These are phyloP conservation scores for Kernera saxatilis DNA, from an alignment of 345 rosid genomes.

Conservation along the genomic window DNA sequence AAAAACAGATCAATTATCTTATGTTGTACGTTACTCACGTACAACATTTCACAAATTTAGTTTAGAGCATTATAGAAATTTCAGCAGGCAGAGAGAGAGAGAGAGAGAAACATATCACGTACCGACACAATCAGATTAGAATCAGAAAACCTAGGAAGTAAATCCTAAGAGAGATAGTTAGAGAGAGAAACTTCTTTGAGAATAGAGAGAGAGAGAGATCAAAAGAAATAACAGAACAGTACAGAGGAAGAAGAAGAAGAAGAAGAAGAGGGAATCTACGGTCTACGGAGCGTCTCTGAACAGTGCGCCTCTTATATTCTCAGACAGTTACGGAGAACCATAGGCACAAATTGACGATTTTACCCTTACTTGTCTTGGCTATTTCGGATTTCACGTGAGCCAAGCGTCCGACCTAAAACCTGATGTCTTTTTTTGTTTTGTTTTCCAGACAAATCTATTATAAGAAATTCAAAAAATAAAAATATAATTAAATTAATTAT, in stretches of 20 bases:
- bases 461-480: background rate
- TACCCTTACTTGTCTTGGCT: conserved; percentile 2
- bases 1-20: background rate
- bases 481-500: background rate
- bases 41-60: conserved; percentile 8
- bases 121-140: conserved; percentile 24
- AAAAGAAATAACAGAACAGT: background rate
- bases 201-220: background rate
- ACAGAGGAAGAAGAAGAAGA: conserved; percentile 8
- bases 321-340: conserved; percentile 35
- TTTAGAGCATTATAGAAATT: background rate
- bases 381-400: conserved; percentile 27
- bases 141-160: background rate
- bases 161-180: background rate
- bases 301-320: conserved; percentile 19
- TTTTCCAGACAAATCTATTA: background rate
- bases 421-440: conserved; percentile 1
- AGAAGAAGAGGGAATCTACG: conserved; percentile 21
- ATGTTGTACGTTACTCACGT: background rate
- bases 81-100: background rate
- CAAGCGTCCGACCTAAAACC: conserved; percentile 20
- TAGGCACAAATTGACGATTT: background rate
- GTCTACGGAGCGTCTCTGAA: conserved; percentile 15
- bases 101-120: conserved; percentile 19
- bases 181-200: background rate